A percentile compares a stretch with the other conserved stretches of the same genome.
Evolutionary conservation across 352 stramenopile species (phyloP).

Genomic region (Peronospora farinosa): DNA sequence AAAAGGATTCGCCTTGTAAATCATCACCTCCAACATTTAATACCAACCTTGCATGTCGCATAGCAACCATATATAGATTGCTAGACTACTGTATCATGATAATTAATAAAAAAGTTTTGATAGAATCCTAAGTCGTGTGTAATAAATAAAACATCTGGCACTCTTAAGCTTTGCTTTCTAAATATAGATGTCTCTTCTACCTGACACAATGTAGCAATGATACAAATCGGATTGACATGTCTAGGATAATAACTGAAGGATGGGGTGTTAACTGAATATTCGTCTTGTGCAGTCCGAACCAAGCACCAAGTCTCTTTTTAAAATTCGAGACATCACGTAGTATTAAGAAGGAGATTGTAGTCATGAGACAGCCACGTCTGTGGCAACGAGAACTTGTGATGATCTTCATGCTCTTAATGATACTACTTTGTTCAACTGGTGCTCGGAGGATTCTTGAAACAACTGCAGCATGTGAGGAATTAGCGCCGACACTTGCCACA

Average conservation of each 20-base stretch:
- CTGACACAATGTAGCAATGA: slow-evolving; percentile 24
- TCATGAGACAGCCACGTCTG: slow-evolving; percentile 24
- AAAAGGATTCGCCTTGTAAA: no score
- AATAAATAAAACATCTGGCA: no score
- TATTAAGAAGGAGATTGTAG: slow-evolving; percentile 1
- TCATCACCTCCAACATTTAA: no score
- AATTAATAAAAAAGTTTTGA: no score
- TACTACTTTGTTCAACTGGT: slow-evolving; percentile 1
- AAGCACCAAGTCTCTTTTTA: background rate
- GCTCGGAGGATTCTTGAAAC: slow-evolving; percentile 7
- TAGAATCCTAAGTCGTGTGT: no score
- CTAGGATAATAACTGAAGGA: slow-evolving; percentile 15
- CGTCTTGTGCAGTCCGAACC: background rate
- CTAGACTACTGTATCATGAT: no score
- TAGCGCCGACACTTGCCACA: slow-evolving; percentile 22
- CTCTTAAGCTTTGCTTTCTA: no score
- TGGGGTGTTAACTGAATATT: slow-evolving; percentile 21
- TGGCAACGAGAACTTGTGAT: slow-evolving; percentile 2
- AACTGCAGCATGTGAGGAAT: slow-evolving; percentile 16
- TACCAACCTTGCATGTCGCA: no score
- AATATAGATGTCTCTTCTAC: no score
- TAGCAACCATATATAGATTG: no score
- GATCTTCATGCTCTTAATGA: slow-evolving; percentile 9
- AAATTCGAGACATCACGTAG: background rate
- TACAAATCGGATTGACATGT: slow-evolving; percentile 13